Conservation (phyloP, 2,329 filamentous ascomycete species). For the Botrytis tulipae region DNA sequence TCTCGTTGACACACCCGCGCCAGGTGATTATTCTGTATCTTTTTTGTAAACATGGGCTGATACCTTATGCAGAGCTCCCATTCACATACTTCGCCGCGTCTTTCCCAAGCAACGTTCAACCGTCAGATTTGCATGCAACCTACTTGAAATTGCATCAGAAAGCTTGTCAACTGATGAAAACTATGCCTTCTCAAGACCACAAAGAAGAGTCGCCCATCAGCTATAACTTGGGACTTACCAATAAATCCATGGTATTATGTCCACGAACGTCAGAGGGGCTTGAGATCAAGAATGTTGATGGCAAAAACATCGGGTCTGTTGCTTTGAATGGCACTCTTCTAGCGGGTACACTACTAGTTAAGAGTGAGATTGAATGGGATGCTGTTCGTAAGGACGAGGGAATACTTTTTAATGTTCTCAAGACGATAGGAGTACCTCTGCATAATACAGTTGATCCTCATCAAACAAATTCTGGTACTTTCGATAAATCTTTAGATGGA, state of each 20-base stretch:
- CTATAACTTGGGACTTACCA: conserved; percentile 63
- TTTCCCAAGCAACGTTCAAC: conserved; percentile 25
- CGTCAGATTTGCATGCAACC: conserved; percentile 30
- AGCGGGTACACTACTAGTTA: conserved; percentile 62
- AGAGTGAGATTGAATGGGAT: conserved; percentile 57
- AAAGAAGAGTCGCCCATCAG: conserved; percentile 49
- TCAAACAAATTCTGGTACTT: too few relatives aligned
- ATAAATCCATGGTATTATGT: conserved; percentile 51
- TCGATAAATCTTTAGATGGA: not conserved
- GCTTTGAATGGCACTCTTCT: conserved; percentile 62
- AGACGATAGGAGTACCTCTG: conserved; percentile 31
- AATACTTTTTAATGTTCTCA: conserved; percentile 44
- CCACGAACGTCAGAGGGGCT: conserved; percentile 55
- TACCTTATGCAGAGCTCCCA: conserved; percentile 28
- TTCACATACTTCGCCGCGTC: conserved; percentile 36
- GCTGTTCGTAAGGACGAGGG: conserved; percentile 45
- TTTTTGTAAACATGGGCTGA: not conserved
- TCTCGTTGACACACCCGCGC: conserved; percentile 32
- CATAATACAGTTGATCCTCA: not conserved
- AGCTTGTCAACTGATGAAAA: conserved; percentile 24
- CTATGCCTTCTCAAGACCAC: not conserved
- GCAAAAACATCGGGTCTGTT: conserved; percentile 32
- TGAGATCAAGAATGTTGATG: conserved; percentile 26
- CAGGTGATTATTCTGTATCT: conserved; percentile 21
- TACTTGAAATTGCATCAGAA: conserved; percentile 33